These are phyloP conservation scores for Phytophthora pistaciae DNA, from an alignment of 352 stramenopile species.

Conservation along the genomic window DNA sequence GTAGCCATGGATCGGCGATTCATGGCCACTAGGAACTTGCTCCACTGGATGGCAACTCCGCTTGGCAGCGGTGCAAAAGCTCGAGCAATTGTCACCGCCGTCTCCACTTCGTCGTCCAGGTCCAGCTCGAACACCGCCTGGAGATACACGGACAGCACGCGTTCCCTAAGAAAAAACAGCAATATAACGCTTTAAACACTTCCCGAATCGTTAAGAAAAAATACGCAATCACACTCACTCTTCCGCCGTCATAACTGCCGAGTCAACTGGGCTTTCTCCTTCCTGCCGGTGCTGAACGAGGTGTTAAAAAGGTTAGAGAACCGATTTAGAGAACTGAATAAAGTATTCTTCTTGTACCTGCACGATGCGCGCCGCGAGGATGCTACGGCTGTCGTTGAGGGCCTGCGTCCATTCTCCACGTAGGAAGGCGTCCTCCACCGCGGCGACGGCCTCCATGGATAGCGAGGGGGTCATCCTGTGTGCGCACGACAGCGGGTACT, in stretches of 20 bases:
- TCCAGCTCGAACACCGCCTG: slow-evolving; percentile 74
- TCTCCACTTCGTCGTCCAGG: slow-evolving; percentile 64
- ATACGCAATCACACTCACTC: slow-evolving; percentile 15
- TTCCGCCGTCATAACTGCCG: slow-evolving; percentile 26
- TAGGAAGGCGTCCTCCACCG: slow-evolving; percentile 67
- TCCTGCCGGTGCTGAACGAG: slow-evolving; percentile 24
- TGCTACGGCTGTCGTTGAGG: slow-evolving; percentile 56
- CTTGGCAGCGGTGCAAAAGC: slow-evolving; percentile 57
- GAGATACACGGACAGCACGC: slow-evolving; percentile 71
- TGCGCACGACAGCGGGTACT: not conserved
- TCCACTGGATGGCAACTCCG: slow-evolving; percentile 56
- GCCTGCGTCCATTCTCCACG: slow-evolving; percentile 65
- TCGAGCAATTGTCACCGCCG: slow-evolving; percentile 42
- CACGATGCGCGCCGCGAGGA: slow-evolving; percentile 41
- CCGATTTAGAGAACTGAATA: not conserved
- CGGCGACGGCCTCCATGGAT: slow-evolving; percentile 28
- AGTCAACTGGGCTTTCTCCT: not conserved
- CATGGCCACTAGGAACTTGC: slow-evolving; percentile 77
- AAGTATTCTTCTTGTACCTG: slow-evolving; percentile 25
- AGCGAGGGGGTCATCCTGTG: slow-evolving; percentile 13
- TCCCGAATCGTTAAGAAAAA: not conserved
- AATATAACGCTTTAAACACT: slow-evolving; percentile 11
- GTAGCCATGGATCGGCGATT: slow-evolving; percentile 42
- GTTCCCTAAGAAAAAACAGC: slow-evolving; percentile 43
- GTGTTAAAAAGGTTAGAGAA: not conserved